phyloP scores from a whole-genome alignment of 148 eudicot species.

The Cornus florida region DNA sequence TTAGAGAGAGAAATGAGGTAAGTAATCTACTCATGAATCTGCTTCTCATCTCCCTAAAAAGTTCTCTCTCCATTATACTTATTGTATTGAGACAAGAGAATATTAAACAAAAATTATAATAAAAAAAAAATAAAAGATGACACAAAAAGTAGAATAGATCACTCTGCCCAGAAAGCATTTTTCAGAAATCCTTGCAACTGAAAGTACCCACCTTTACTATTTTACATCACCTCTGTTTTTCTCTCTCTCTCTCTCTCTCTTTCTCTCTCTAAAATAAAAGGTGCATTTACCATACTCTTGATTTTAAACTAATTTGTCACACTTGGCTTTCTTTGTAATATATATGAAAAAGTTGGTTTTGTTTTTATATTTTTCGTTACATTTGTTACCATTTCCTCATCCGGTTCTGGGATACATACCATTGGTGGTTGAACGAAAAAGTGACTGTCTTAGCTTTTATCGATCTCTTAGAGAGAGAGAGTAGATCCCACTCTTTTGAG shows the following conservation, averaged over 20 bases:
- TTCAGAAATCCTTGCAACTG: conserved; percentile 33
- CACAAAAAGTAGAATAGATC: conserved; percentile 21
- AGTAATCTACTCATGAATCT: conserved; percentile 29
- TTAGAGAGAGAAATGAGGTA: background rate
- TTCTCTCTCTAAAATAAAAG: conserved; percentile 8
- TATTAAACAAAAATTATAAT: background rate
- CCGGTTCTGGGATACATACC: background rate
- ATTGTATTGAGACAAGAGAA: background rate
- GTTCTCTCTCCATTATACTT: background rate
- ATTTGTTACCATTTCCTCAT: background rate
- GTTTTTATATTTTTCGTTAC: background rate
- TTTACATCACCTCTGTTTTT: conserved; percentile 27
- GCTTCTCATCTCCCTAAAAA: conserved; percentile 15
- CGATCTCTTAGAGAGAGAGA: background rate
- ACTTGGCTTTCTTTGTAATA: conserved; percentile 15
- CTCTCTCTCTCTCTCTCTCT: conserved; percentile 13
- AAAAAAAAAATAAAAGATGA: conserved; percentile 5
- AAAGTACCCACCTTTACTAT: conserved; percentile 25
- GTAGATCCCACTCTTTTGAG: conserved; percentile 21
- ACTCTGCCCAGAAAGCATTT: conserved; percentile 29
- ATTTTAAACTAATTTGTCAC: conserved; percentile 17
- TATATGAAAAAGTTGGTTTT: conserved; percentile 1
- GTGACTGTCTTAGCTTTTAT: conserved; percentile 16
- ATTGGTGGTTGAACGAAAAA: conserved; percentile 31
- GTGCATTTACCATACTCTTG: conserved; percentile 25